These are phyloP conservation scores for Dacryopinax spathularia DNA, from an alignment of 768 basidiomycete species.

Conservation along the genomic window DNA sequence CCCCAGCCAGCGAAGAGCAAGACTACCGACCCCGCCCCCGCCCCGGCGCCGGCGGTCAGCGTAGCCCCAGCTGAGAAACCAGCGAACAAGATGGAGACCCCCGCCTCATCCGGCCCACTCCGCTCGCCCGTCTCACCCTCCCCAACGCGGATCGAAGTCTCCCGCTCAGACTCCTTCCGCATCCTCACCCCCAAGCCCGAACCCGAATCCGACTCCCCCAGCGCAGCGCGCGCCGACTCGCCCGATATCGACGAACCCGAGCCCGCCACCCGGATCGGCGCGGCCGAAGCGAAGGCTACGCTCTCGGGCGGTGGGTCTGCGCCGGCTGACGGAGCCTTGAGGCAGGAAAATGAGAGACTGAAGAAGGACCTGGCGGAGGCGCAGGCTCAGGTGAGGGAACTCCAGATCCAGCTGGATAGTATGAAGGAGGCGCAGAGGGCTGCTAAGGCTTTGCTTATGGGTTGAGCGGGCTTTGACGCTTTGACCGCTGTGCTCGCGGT, in stretches of 20 bases:
- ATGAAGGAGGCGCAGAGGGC: conserved; percentile 59
- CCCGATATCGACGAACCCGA: not conserved
- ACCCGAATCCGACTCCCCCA: not conserved
- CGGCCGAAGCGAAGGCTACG: not conserved
- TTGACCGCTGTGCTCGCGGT: too few relatives aligned
- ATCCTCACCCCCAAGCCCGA: conserved; percentile 4
- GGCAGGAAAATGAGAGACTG: conserved; percentile 49
- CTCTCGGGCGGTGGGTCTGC: not conserved
- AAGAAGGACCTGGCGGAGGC: conserved; percentile 60
- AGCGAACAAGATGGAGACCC: not conserved
- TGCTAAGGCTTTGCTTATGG: conserved; percentile 41
- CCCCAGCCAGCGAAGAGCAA: conserved; percentile 13
- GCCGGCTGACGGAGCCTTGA: conserved; percentile 19
- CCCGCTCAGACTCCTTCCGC: conserved; percentile 5
- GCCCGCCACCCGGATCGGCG: not conserved
- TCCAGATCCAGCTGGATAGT: conserved; percentile 70
- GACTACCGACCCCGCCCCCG: conserved; percentile 17
- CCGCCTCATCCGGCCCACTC: conserved; percentile 5
- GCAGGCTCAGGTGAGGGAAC: conserved; percentile 62
- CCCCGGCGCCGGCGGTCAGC: conserved; percentile 17
- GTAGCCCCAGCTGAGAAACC: conserved; percentile 17
- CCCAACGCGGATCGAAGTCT: not conserved
- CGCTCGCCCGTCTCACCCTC: conserved; percentile 7
- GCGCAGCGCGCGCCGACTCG: not conserved
- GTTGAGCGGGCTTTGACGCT: conserved; percentile 2